Evolutionary conservation across 805 yeast species (phyloP).

Genomic region (Metschnikowia kofuensis): DNA sequence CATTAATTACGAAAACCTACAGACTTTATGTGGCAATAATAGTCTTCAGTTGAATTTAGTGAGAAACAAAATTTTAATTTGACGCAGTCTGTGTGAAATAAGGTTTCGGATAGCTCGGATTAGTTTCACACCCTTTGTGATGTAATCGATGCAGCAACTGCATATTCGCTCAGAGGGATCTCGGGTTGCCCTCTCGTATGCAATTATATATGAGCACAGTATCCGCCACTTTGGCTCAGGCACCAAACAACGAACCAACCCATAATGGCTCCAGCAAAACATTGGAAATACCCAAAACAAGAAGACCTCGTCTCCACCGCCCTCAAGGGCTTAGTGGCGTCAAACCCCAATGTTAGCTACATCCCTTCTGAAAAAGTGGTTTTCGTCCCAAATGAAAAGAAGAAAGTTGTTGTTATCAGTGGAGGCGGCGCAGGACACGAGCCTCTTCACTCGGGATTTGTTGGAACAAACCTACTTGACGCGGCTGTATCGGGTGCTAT

Average conservation of each 20-base stretch:
- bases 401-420: conserved; percentile 70
- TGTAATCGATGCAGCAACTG: conserved; percentile 3
- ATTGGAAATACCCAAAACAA: conserved; percentile 46
- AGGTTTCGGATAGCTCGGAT: background rate
- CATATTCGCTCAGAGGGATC: conserved; percentile 5
- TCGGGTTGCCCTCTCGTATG: conserved; percentile 1
- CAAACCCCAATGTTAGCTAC: conserved; percentile 53
- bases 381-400: conserved; percentile 37
- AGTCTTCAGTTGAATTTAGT: no score
- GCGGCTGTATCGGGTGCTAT: conserved; percentile 88
- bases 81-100: background rate
- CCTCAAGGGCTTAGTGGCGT: conserved; percentile 49
- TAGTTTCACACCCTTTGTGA: background rate
- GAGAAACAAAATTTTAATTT: no score
- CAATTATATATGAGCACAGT: background rate
- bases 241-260: background rate
- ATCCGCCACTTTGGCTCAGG: background rate
- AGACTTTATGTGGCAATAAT: no score
- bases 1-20: no score
- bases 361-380: conserved; percentile 59
- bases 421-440: conserved; percentile 98
- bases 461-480: conserved; percentile 77
- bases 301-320: conserved; percentile 48
- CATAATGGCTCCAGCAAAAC: conserved; percentile 29
- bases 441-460: conserved; percentile 89